Evolutionary conservation across 140 eudicot species (phyloP), one percentile per base, ranked within the genome.

Genomic region (Bidens hawaiensis): DNA sequence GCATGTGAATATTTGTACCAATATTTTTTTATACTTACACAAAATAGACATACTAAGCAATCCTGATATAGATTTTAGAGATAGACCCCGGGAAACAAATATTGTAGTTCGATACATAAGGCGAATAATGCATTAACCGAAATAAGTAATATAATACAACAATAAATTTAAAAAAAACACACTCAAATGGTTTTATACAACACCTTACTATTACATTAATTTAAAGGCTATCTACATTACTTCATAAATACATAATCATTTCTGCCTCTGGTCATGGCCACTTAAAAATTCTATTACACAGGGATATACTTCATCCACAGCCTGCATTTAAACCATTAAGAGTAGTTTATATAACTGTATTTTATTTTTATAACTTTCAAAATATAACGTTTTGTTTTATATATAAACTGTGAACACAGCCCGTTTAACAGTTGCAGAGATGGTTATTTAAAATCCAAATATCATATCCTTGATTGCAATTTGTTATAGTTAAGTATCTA

Each of bases 301-400:
- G 2, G 94, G 95, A 76, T 84, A 87, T 23, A 87, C 75, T 76
- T 84, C 82, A 31, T 84, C 81, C 6, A 70, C 89, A 14, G 90
- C 97, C 97, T 90, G 88, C 81, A 84, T 62, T 53, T 41, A 60
- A 72, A 70, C 2, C 41, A 18, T 53, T 1, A 31, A 38, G 13
- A 38, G 0, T 15, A 34, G 11, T 1, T 9, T 34, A 34, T 2
- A 34, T 5, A 38, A 38, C 9, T 0, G 14, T 36, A 1, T 31
- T 10, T 36, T n/a, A n/a, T n/a, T n/a, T n/a, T n/a, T n/a, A n/a
- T n/a, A n/a, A n/a, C n/a, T n/a, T n/a, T n/a, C n/a, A n/a, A n/a
- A 10, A 0, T 9, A 1, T 36, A 9, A n/a, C n/a, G 6, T 38
- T 38, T 38, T 11, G 11, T 11, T 38, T 38, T 38, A 5, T 38